Evolutionary conservation across 495 filamentous ascomycete genomes (phyloP), one percentile per base, ranked within the genome.

Genomic region (Hypoxylon lienhwacheense): DNA sequence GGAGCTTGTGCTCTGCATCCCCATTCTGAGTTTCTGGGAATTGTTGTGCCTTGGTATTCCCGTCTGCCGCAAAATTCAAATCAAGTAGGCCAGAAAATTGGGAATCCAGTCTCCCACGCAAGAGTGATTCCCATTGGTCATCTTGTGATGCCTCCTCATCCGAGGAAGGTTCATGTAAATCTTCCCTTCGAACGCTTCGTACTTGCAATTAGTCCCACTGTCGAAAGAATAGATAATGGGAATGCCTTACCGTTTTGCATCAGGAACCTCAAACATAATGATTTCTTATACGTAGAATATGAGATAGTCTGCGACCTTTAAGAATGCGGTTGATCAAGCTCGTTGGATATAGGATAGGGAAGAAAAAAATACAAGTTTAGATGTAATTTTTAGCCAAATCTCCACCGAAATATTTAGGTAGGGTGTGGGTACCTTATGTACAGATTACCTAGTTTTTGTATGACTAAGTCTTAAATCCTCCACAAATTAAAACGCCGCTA

Each of bases 211-310:
- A 47, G 47, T 43, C 26, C 32, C 26, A 12, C 21, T 46, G 34
- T 15, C 20, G 15, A 29, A 17, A 25, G n/a, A 7, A 39, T 21
- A 12, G 12, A 12, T 1, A 15, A n/a, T n/a, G 4, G n/a, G 7
- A 4, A 32, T 29, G 33, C 45, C 71, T 41, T 66, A 80, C 79
- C 77, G 70, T 56, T 81, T 82, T 31, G 79, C 76, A 45, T 75
- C 66, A 14, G 78, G 77, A 6, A 81, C 17, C 22, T 77, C 73
- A 45, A 79, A 81, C 77, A 82, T 82, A 34, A 26, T 62, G 8
- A 11, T 26, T n/a, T n/a, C n/a, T n/a, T n/a, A n/a, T n/a, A n/a
- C n/a, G n/a, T n/a, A n/a, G n/a, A n/a, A n/a, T n/a, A n/a, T n/a
- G n/a, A n/a, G n/a, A n/a, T n/a, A n/a, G n/a, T n/a, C n/a, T n/a